Percentiles rank a stretch among this genome's conserved stretches.
Conservation (phyloP, 2,329 filamentous ascomycete species). For the Ceratocystis smalleyi region DNA sequence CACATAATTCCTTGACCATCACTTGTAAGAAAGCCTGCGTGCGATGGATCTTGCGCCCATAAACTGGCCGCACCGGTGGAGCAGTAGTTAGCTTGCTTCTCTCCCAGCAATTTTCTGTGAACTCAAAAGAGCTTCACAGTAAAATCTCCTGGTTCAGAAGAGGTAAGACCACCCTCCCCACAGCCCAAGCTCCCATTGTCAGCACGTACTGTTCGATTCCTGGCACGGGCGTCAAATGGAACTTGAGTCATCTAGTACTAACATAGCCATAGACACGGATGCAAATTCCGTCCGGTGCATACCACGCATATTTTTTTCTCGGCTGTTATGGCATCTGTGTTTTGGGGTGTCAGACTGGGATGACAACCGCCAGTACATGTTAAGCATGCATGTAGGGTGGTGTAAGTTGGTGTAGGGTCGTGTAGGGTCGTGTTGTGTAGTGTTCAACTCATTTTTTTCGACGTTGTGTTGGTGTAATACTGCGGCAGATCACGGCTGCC, state of each 20-base stretch:
- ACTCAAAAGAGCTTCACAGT: background rate
- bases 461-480: background rate
- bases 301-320: background rate
- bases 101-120: constrained; percentile 3
- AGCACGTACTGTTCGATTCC: background rate
- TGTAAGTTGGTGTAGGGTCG: no score
- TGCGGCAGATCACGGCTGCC: background rate
- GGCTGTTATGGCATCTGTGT: background rate
- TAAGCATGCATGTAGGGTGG: background rate
- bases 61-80: constrained; percentile 9
- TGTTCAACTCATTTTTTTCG: background rate
- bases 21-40: background rate
- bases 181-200: background rate
- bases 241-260: background rate
- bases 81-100: constrained; percentile 13
- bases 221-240: background rate
- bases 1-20: background rate
- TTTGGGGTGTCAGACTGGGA: background rate
- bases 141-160: constrained; percentile 9
- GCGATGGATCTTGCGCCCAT: constrained; percentile 2
- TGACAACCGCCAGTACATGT: background rate
- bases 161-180: constrained; percentile 4
- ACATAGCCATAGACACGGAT: constrained; percentile 6
- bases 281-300: constrained; percentile 9
- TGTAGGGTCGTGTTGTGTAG: no score